These are phyloP conservation scores for Aspergillus carlsbadensis DNA, from an alignment of 495 filamentous ascomycete genomes.

Conservation along the genomic window DNA sequence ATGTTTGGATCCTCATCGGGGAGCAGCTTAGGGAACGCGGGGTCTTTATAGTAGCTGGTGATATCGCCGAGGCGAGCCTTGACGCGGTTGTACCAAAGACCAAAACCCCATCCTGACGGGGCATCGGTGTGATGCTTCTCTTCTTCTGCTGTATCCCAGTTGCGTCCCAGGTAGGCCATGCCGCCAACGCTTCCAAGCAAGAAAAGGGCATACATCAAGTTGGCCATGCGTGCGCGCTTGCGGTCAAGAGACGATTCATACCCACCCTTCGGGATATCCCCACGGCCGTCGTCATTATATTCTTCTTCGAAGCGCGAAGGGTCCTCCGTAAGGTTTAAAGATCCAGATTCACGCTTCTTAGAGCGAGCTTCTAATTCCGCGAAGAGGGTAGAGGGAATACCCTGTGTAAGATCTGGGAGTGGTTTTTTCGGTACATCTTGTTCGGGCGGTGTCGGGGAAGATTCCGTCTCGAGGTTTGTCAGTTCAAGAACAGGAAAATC, in stretches of 20 bases:
- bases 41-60: constrained; percentile 91
- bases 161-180: constrained; percentile 71
- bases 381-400: constrained; percentile 81
- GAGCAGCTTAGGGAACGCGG: constrained; percentile 89
- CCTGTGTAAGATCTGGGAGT: constrained; percentile 84
- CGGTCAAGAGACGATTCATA: constrained; percentile 91
- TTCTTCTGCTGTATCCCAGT: constrained; percentile 79
- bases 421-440: constrained; percentile 42
- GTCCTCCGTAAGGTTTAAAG: constrained; percentile 60
- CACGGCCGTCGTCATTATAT: constrained; percentile 47
- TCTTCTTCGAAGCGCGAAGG: constrained; percentile 48
- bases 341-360: constrained; percentile 40
- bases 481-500: constrained; percentile 5
- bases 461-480: constrained; percentile 25
- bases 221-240: constrained; percentile 67
- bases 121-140: constrained; percentile 62
- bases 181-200: constrained; percentile 51
- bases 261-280: constrained; percentile 72
- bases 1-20: constrained; percentile 82
- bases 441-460: constrained; percentile 25
- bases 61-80: constrained; percentile 70
- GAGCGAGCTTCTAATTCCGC: constrained; percentile 63
- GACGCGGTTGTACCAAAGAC: constrained; percentile 74
- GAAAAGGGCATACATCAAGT: constrained; percentile 59
- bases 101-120: constrained; percentile 71